Percentiles rank a stretch among this genome's conserved stretches.
phyloP scores from a whole-genome alignment of 768 basidiomycete species.

The Agrocybe pediades region DNA sequence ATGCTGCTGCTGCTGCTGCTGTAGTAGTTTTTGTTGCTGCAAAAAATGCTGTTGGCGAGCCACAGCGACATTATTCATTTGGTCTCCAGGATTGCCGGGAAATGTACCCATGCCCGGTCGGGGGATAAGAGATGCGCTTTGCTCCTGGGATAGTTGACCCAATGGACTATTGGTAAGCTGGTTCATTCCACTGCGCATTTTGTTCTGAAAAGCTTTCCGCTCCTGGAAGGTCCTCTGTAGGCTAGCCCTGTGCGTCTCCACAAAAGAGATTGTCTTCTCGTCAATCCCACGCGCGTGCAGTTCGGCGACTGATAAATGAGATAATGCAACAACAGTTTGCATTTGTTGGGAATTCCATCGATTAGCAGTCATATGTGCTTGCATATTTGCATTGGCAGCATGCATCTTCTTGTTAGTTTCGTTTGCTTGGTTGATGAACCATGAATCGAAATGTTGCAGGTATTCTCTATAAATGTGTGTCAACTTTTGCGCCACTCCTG shows the following conservation, averaged over 20 bases:
- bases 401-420: slow-evolving; percentile 19
- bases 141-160: slow-evolving; percentile 1
- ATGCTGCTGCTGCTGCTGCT: slow-evolving; percentile 12
- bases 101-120: background rate
- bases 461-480: slow-evolving; percentile 62
- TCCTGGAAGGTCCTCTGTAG: slow-evolving; percentile 44
- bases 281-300: slow-evolving; percentile 53
- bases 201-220: slow-evolving; percentile 36
- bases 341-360: slow-evolving; percentile 34
- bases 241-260: slow-evolving; percentile 56
- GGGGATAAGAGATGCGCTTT: slow-evolving; percentile 3
- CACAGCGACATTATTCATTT: background rate
- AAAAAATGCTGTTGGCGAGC: slow-evolving; percentile 8
- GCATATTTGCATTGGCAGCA: slow-evolving; percentile 7
- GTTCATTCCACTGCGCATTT: slow-evolving; percentile 6
- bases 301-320: slow-evolving; percentile 46
- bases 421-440: slow-evolving; percentile 47
- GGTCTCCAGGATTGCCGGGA: background rate
- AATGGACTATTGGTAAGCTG: slow-evolving; percentile 3
- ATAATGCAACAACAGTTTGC: slow-evolving; percentile 48
- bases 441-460: slow-evolving; percentile 56
- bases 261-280: slow-evolving; percentile 52
- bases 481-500: slow-evolving; percentile 60
- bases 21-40: slow-evolving; percentile 8
- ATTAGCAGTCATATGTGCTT: slow-evolving; percentile 6